Percentiles rank a stretch among this genome's conserved stretches.
These are phyloP conservation scores for Ustilago trichophora DNA, from an alignment of 1,284 basidiomycete species.

Conservation along the genomic window DNA sequence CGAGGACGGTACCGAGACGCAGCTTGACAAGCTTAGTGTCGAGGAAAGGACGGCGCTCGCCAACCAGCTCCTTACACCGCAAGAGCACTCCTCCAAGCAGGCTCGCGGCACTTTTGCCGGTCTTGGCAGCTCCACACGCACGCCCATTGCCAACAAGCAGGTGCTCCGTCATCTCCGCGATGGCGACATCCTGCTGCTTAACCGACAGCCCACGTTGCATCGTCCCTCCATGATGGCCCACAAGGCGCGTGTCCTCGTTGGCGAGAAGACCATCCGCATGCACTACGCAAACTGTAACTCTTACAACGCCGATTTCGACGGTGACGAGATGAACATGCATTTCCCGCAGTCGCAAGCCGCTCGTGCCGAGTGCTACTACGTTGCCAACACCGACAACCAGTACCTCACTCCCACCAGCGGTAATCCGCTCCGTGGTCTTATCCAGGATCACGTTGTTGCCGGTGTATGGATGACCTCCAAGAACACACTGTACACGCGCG, in stretches of 20 bases:
- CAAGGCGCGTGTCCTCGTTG: conserved; percentile 87
- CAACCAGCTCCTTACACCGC: conserved; percentile 94
- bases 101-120: conserved; percentile 63
- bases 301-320: conserved; percentile 99
- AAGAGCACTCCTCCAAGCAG: conserved; percentile 72
- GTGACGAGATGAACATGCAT: conserved; percentile 99
- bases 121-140: conserved; percentile 62
- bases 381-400: conserved; percentile 98
- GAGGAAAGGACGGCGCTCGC: conserved; percentile 89
- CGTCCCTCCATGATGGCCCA: conserved; percentile 99
- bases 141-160: conserved; percentile 83
- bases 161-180: conserved; percentile 94
- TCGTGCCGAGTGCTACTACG: conserved; percentile 78
- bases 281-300: conserved; percentile 99
- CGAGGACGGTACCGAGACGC: conserved; percentile 77
- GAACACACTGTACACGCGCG: conserved; percentile 90
- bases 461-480: conserved; percentile 99
- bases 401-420: conserved; percentile 98
- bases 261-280: conserved; percentile 99
- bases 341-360: conserved; percentile 96
- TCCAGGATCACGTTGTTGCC: conserved; percentile 98
- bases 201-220: conserved; percentile 97
- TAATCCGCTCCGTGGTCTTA: conserved; percentile 94
- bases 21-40: conserved; percentile 79
- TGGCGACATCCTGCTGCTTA: conserved; percentile 94